Conservation (phyloP, 176 grass and related monocot species). For the Triticum dicoccoides region DNA sequence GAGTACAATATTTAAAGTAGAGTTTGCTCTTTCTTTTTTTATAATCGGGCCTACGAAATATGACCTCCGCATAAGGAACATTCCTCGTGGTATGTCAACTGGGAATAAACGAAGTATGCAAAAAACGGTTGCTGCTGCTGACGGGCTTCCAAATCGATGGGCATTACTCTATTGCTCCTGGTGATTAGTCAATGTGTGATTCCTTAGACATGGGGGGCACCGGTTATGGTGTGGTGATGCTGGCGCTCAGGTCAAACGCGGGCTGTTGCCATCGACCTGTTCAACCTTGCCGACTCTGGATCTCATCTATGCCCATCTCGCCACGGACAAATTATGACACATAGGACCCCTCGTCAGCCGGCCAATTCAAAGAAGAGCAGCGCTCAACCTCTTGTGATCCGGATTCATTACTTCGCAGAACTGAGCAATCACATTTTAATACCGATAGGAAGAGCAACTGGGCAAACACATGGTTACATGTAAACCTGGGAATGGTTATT, state of each 20-base stretch:
- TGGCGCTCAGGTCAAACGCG: conserved; percentile 1
- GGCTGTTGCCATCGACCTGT: conserved; percentile 27
- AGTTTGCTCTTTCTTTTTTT: too few species aligned
- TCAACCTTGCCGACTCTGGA: conserved; percentile 25
- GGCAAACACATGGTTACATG: neutral
- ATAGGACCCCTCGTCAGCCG: neutral
- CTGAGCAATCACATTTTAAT: too few species aligned
- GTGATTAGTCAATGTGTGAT: neutral
- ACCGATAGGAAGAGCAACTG: neutral
- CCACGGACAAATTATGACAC: neutral
- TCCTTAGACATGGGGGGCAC: conserved; percentile 11
- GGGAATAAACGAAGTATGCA: neutral
- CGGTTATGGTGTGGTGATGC: neutral
- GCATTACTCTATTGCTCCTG: too few species aligned
- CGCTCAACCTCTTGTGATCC: neutral
- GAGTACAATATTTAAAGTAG: too few species aligned
- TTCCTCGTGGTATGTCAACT: neutral
- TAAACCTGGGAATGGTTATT: too few species aligned
- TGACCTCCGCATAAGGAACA: neutral
- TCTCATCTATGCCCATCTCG: neutral
- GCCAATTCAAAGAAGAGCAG: neutral
- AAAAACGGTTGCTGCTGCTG: neutral
- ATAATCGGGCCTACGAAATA: neutral
- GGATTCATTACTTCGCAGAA: neutral
- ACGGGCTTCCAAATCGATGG: neutral